Percentiles rank a stretch among this genome's conserved stretches.
These are phyloP conservation scores for Globisporangium cylindrosporum DNA, from an alignment of 352 stramenopile species.

Conservation along the genomic window DNA sequence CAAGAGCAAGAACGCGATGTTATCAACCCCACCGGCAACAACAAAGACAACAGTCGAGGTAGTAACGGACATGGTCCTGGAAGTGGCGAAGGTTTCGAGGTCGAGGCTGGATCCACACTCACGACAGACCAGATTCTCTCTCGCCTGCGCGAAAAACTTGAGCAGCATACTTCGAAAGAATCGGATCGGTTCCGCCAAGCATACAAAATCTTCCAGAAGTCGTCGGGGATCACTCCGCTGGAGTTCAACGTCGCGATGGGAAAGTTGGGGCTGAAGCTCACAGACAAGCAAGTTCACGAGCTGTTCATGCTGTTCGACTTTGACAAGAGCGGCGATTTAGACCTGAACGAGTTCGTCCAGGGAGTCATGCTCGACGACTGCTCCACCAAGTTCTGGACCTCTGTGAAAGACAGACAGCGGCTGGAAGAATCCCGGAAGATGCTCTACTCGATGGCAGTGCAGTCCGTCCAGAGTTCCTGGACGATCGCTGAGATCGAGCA, in stretches of 20 bases:
- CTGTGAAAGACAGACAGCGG: constrained; percentile 49
- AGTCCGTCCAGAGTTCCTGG: constrained; percentile 68
- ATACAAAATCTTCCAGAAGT: constrained; percentile 70
- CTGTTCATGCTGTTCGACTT: constrained; percentile 77
- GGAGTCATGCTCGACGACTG: constrained; percentile 72
- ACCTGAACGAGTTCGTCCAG: constrained; percentile 81
- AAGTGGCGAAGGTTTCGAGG: constrained; percentile 15
- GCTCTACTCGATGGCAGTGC: constrained; percentile 62
- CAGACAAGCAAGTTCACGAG: constrained; percentile 44
- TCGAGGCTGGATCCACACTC: constrained; percentile 37
- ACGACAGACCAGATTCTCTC: constrained; percentile 59
- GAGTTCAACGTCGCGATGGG: constrained; percentile 53
- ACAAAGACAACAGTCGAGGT: neutral
- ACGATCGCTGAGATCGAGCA: constrained; percentile 75
- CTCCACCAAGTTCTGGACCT: constrained; percentile 53
- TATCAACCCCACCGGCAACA: constrained; percentile 5
- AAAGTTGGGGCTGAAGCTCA: constrained; percentile 54
- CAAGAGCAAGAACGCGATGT: constrained; percentile 25
- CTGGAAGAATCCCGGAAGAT: constrained; percentile 44
- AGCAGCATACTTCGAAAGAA: constrained; percentile 65
- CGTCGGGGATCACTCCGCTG: constrained; percentile 43
- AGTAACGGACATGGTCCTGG: neutral
- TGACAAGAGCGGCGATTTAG: constrained; percentile 70
- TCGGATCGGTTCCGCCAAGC: constrained; percentile 74
- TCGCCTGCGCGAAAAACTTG: constrained; percentile 55